Percentiles rank a stretch among this genome's conserved stretches.
These are phyloP conservation scores for Penicillium carneum DNA, from an alignment of 2,329 filamentous ascomycete genomes.

Conservation along the genomic window DNA sequence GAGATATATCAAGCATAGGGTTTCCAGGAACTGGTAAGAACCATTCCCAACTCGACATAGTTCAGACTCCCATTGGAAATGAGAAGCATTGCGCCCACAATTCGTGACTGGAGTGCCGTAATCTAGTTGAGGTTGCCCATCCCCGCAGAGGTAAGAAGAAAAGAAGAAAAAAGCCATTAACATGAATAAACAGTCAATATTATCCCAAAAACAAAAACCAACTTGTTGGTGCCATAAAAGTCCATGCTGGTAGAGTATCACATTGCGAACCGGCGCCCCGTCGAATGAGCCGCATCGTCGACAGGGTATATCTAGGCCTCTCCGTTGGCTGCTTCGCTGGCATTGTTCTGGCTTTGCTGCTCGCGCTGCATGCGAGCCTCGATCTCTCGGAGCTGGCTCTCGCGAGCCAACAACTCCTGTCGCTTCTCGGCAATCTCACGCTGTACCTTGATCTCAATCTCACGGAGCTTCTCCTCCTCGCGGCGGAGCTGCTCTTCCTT, in stretches of 20 bases:
- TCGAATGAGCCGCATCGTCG: slow-evolving; percentile 40
- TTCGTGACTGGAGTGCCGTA: slow-evolving; percentile 42
- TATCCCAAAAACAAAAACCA: slow-evolving; percentile 49
- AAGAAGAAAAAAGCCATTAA: slow-evolving; percentile 49
- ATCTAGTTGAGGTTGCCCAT: slow-evolving; percentile 39
- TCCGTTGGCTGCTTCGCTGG: slow-evolving; percentile 45
- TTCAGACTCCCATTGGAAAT: slow-evolving; percentile 5
- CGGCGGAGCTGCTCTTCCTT: slow-evolving; percentile 99
- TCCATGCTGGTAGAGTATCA: slow-evolving; percentile 49
- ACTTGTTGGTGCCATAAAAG: slow-evolving; percentile 42
- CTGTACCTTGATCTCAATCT: slow-evolving; percentile 99
- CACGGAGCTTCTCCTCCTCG: slow-evolving; percentile 98
- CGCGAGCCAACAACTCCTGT: slow-evolving; percentile 94
- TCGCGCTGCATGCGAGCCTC: slow-evolving; percentile 96
- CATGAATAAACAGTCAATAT: slow-evolving; percentile 52
- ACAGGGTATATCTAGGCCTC: slow-evolving; percentile 47
- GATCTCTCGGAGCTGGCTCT: slow-evolving; percentile 98
- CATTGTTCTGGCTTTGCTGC: slow-evolving; percentile 62
- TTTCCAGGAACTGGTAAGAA: background rate
- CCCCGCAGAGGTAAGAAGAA: slow-evolving; percentile 28
- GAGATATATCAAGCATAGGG: background rate
- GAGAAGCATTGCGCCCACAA: slow-evolving; percentile 33
- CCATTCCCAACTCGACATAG: background rate
- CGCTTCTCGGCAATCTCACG: slow-evolving; percentile 99
- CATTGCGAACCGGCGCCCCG: slow-evolving; percentile 41